phyloP scores from a whole-genome alignment of 2,329 filamentous ascomycete genomes.

The Stachybotrys elegans region DNA sequence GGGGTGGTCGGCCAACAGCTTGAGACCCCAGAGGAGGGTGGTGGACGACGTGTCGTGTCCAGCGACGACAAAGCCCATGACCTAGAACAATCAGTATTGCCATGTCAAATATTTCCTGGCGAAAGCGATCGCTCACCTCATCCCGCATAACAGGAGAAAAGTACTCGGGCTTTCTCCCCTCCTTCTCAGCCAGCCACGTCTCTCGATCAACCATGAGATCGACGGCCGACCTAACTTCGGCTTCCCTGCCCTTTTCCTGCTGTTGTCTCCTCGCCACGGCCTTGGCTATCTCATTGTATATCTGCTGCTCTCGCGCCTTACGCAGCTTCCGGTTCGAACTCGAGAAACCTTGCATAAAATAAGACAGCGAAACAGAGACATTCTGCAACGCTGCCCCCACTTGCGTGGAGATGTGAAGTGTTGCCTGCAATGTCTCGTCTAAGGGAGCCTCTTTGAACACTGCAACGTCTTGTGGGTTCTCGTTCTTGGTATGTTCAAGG shows the following conservation, averaged over 20 bases:
- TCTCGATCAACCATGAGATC: constrained; percentile 28
- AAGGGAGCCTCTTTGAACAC: constrained; percentile 18
- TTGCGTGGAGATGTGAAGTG: constrained; percentile 1
- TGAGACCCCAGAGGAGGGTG: constrained; percentile 14
- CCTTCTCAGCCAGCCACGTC: constrained; percentile 21
- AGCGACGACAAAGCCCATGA: constrained; percentile 5
- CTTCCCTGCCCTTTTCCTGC: not conserved
- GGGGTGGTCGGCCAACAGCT: constrained; percentile 13
- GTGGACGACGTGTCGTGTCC: constrained; percentile 18
- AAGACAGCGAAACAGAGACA: not conserved
- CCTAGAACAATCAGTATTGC: not conserved
- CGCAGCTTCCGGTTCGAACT: not conserved
- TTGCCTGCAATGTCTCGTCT: constrained; percentile 12
- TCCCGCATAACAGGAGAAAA: constrained; percentile 20
- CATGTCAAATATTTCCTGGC: not conserved
- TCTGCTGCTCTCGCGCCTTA: not conserved
- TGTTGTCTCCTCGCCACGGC: constrained; percentile 3
- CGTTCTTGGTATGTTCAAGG: no score
- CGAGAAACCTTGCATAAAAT: not conserved
- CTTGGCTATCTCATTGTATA: constrained; percentile 3
- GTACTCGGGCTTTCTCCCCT: constrained; percentile 18
- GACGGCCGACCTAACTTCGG: constrained; percentile 17
- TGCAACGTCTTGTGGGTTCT: not conserved
- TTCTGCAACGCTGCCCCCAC: not conserved
- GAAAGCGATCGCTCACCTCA: constrained; percentile 12